Evolutionary conservation across 768 basidiomycete species (phyloP).

Genomic region (Tremella yokohamensis): DNA sequence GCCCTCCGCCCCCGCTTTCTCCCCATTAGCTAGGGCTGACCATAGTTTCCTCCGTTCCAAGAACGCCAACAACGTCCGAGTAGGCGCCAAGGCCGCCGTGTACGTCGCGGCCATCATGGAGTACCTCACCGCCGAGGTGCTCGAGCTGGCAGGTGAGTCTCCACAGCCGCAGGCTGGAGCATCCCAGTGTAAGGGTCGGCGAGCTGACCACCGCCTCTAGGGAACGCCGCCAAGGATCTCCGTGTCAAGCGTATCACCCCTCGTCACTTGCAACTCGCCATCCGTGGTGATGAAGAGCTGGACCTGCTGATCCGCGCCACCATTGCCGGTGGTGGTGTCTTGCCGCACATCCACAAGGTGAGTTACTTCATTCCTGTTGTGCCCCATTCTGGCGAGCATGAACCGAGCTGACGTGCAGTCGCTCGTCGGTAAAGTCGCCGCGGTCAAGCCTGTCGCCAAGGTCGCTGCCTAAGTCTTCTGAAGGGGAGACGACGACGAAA

Average conservation of each 20-base stretch:
- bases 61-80: constrained; percentile 88
- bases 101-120: constrained; percentile 95
- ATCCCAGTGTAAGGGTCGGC: too few relatives aligned
- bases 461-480: too few relatives aligned
- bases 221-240: constrained; percentile 96
- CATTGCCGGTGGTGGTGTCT: constrained; percentile 63
- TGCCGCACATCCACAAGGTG: constrained; percentile 52
- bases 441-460: too few relatives aligned
- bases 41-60: constrained; percentile 66
- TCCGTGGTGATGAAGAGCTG: constrained; percentile 96
- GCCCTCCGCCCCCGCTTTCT: too few relatives aligned
- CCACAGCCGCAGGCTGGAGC: too few relatives aligned
- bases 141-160: constrained; percentile 83
- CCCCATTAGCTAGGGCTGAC: background rate
- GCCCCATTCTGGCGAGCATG: too few relatives aligned
- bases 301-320: constrained; percentile 90
- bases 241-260: constrained; percentile 95
- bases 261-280: constrained; percentile 90
- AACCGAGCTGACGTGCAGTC: too few relatives aligned
- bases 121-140: constrained; percentile 91
- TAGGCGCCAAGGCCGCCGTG: constrained; percentile 96
- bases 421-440: too few relatives aligned
- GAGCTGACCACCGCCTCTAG: constrained; percentile 56
- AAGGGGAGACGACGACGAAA: too few relatives aligned
- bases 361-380: constrained; percentile 18